These are phyloP conservation scores for Nicotiana tabacum DNA, from an alignment of 257 asterid genomes.

Conservation along the genomic window DNA sequence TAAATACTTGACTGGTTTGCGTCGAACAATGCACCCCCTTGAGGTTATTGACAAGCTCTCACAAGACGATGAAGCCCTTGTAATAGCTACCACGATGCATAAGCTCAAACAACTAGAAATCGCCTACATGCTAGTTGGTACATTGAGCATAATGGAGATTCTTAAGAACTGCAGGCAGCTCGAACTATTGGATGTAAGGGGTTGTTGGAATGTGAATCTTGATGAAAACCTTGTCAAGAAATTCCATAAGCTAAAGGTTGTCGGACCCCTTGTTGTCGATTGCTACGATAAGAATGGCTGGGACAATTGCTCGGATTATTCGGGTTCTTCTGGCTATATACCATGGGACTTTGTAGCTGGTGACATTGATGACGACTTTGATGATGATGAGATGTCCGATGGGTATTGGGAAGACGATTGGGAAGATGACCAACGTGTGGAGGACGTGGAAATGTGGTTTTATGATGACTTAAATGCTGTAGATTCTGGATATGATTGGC, in stretches of 20 bases:
- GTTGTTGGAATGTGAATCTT: slow-evolving; percentile 47
- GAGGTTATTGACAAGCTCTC: slow-evolving; percentile 26
- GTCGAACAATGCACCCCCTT: slow-evolving; percentile 36
- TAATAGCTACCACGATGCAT: slow-evolving; percentile 35
- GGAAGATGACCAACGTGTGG: slow-evolving; percentile 15
- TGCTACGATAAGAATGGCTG: slow-evolving; percentile 28
- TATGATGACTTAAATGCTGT: slow-evolving; percentile 24
- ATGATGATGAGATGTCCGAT: slow-evolving; percentile 34
- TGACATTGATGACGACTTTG: slow-evolving; percentile 19
- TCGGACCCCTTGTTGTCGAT: slow-evolving; percentile 41
- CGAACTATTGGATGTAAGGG: slow-evolving; percentile 33
- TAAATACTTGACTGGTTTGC: slow-evolving; percentile 21
- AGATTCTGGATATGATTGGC: slow-evolving; percentile 38
- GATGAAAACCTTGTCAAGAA: slow-evolving; percentile 32
- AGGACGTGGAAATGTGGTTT: slow-evolving; percentile 31
- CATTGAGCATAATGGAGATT: slow-evolving; percentile 22
- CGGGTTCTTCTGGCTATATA: slow-evolving; percentile 29
- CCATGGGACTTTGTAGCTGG: slow-evolving; percentile 31
- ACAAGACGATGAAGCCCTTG: slow-evolving; percentile 38
- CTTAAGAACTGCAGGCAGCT: slow-evolving; percentile 24
- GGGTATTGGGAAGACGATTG: slow-evolving; percentile 30
- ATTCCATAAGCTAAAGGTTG: slow-evolving; percentile 30
- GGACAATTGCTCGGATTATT: slow-evolving; percentile 35
- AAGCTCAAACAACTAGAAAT: slow-evolving; percentile 41
- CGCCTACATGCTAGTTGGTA: slow-evolving; percentile 29